Base-by-base conservation (phyloP, 805 yeast genomes). In the Barnettozyma populi region DNA sequence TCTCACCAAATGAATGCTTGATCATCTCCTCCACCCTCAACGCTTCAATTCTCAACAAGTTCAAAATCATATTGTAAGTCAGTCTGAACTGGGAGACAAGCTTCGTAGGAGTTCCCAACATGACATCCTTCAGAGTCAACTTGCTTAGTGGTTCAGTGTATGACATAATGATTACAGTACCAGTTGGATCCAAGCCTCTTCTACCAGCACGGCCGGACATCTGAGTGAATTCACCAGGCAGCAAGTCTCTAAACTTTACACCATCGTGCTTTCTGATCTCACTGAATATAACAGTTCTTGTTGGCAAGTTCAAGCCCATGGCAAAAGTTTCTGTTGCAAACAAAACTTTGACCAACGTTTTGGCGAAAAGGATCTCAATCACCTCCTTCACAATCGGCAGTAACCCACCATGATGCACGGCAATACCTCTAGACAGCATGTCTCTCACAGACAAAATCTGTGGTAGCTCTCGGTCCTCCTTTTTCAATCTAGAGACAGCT, bases 121-220 rank as follows among this genome's bases (percentile, higher is more conserved):
- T 80, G 38, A 92, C 90, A 43, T 84, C 87, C 61, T 87, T 86
- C 59, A 94, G 79, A 14, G 80, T 77, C 1, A 73, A 61, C 18
- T 72, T 72, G 5, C 73, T 72, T 18, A 84, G 57, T 0, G 94
- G 88, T 23, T 78, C 77, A 43, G 77, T 81, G 59, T 84, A 86
- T 2, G 95, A 75, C 95, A 94, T 89, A 7, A 90, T 80, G 52
- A 94, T 89, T 11, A 94, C 99, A 0, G 97, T 92, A 61, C 99
- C 99, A 0, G 86, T 88, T 19, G 81, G 70, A 70, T 94, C 99
- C 54, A 94, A 70, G 32, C 99, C 99, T 72, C 99, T 82, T 69
- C 99, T 82, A 51, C 99, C 99, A 0, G 99, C 99, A 66, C 99
- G 79, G 40, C 99, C 99, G 0, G 97, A 90, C 99, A 94, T 94